A percentile compares a stretch with the other conserved stretches of the same genome.
Evolutionary conservation across 768 basidiomycete genomes (phyloP).

Genomic region (Tricholomella constricta): DNA sequence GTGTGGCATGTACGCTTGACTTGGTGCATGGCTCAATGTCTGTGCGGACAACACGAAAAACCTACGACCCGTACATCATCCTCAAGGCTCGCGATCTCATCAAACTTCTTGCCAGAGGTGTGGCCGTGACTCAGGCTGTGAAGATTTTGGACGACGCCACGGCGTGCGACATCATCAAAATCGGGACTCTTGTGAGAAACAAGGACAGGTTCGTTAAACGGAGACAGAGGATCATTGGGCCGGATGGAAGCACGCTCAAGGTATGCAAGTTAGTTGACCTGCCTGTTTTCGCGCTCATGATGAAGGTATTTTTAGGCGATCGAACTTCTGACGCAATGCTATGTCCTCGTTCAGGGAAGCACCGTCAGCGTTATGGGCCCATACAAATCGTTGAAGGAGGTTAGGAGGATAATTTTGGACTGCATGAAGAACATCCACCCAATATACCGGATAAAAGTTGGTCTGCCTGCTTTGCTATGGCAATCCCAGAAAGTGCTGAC

Average conservation of each 20-base stretch:
- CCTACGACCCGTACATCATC: slow-evolving; percentile 94
- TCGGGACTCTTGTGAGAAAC: slow-evolving; percentile 90
- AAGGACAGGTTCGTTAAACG: slow-evolving; percentile 97
- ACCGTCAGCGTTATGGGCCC: slow-evolving; percentile 99
- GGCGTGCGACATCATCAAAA: slow-evolving; percentile 98
- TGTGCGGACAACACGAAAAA: slow-evolving; percentile 94
- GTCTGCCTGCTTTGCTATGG: slow-evolving; percentile 5
- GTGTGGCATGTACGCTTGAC: slow-evolving; percentile 89
- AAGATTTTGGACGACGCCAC: slow-evolving; percentile 89
- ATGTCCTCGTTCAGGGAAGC: slow-evolving; percentile 96
- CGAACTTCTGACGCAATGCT: slow-evolving; percentile 93
- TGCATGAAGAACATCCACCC: slow-evolving; percentile 99
- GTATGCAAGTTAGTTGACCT: slow-evolving; percentile 41
- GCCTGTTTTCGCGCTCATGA: not conserved
- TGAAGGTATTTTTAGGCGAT: slow-evolving; percentile 66
- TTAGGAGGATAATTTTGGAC: slow-evolving; percentile 92
- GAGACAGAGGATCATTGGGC: slow-evolving; percentile 94
- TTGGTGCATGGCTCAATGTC: slow-evolving; percentile 97
- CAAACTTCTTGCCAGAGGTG: slow-evolving; percentile 92
- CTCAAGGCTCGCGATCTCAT: slow-evolving; percentile 96
- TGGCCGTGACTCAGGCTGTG: slow-evolving; percentile 80
- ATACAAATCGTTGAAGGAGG: slow-evolving; percentile 93
- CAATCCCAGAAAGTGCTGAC: not conserved
- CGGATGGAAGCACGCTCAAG: slow-evolving; percentile 96
- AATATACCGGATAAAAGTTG: slow-evolving; percentile 96